These are phyloP conservation scores for Pythium vanterpoolii DNA, from an alignment of 352 stramenopile genomes.

Conservation along the genomic window DNA sequence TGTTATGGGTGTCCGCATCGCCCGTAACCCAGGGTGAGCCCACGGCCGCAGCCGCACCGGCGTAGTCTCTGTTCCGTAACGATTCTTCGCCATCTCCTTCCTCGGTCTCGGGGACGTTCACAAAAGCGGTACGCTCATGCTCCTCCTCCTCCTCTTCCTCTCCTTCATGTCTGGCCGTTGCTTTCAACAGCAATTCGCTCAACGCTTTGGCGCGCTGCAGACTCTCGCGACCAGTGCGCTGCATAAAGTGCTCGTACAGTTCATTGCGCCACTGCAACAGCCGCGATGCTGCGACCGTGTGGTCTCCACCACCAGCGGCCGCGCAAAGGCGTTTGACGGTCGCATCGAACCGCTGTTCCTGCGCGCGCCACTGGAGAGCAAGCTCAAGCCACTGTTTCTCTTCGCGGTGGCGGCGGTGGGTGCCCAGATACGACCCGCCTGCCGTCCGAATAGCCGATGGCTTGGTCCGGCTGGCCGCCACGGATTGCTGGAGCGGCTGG, in stretches of 20 bases:
- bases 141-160: not conserved
- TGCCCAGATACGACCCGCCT: conserved; percentile 1
- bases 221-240: conserved; percentile 23
- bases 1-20: not conserved
- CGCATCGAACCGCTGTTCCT: conserved; percentile 50
- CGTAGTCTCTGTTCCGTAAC: not conserved
- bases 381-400: conserved; percentile 49
- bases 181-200: conserved; percentile 9
- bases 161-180: not conserved
- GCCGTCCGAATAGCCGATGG: not conserved
- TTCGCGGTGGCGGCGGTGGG: conserved; percentile 31
- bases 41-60: not conserved
- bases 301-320: not conserved
- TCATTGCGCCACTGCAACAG: conserved; percentile 53
- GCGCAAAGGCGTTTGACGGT: conserved; percentile 48
- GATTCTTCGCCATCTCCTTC: not conserved
- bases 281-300: conserved; percentile 26
- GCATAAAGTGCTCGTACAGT: conserved; percentile 48
- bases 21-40: conserved; percentile 12
- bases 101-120: not conserved
- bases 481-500: conserved; percentile 22
- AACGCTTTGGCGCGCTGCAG: conserved; percentile 28
- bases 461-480: not conserved
- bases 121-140: too few relatives aligned
- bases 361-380: conserved; percentile 46